phyloP scores from a whole-genome alignment of 306 rosid species.

The Prunus mume region DNA sequence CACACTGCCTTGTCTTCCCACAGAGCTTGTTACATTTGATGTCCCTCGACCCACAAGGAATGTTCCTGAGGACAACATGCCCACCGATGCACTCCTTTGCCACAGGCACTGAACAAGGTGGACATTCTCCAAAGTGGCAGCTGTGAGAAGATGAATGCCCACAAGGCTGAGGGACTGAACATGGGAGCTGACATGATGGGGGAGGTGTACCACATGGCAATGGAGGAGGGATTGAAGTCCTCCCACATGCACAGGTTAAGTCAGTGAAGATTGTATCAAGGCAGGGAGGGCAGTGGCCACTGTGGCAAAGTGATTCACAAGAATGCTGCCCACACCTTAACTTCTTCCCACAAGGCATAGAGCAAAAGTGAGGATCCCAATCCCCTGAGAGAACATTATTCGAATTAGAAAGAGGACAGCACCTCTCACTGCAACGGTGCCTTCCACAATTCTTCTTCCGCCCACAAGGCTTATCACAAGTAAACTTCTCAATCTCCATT shows the following conservation, averaged over 20 bases:
- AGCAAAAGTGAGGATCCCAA: conserved; percentile 92
- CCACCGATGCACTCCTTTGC: conserved; percentile 96
- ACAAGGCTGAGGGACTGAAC: conserved; percentile 83
- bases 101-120: conserved; percentile 87
- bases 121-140: conserved; percentile 97
- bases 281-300: conserved; percentile 94
- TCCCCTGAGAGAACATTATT: conserved; percentile 34
- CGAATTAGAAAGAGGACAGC: conserved; percentile 72
- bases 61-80: conserved; percentile 86
- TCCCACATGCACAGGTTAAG: conserved; percentile 81
- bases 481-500: conserved; percentile 44
- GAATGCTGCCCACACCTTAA: conserved; percentile 89
- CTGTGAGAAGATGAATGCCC: conserved; percentile 85
- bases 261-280: conserved; percentile 89
- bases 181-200: conserved; percentile 86
- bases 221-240: conserved; percentile 87
- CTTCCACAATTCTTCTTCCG: conserved; percentile 89
- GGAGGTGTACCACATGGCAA: conserved; percentile 80
- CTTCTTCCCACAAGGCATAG: conserved; percentile 80
- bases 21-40: conserved; percentile 87
- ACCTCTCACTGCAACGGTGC: conserved; percentile 83
- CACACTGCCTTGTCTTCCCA: conserved; percentile 91
- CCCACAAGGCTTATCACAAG: conserved; percentile 86
- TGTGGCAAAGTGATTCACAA: conserved; percentile 80
- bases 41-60: conserved; percentile 92